These are phyloP conservation scores for Yarrowia keelungensis DNA, from an alignment of 805 yeast species.

Conservation along the genomic window DNA sequence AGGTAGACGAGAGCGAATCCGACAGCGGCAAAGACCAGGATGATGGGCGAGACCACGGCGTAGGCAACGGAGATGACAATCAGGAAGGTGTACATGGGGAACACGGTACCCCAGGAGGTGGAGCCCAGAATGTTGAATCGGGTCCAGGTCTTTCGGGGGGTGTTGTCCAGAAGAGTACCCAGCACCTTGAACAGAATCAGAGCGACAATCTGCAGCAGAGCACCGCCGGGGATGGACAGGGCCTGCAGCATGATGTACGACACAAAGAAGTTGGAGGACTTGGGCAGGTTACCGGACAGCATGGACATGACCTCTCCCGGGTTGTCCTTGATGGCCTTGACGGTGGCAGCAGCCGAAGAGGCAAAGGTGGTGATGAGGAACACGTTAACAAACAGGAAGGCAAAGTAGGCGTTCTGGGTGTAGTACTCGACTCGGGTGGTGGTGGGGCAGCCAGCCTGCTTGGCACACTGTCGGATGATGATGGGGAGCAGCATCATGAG, in stretches of 20 bases:
- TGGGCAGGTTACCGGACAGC: slow-evolving; percentile 80
- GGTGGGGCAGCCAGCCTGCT: slow-evolving; percentile 73
- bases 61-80: slow-evolving; percentile 76
- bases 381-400: slow-evolving; percentile 88
- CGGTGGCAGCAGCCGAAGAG: slow-evolving; percentile 80
- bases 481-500: slow-evolving; percentile 89
- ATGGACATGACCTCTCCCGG: slow-evolving; percentile 77
- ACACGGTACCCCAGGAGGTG: slow-evolving; percentile 82
- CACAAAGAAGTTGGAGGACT: slow-evolving; percentile 89
- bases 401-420: slow-evolving; percentile 89
- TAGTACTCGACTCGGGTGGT: slow-evolving; percentile 74
- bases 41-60: slow-evolving; percentile 85
- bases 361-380: slow-evolving; percentile 84
- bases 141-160: slow-evolving; percentile 93
- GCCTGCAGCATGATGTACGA: slow-evolving; percentile 84
- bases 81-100: slow-evolving; percentile 78
- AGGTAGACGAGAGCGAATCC: slow-evolving; percentile 77
- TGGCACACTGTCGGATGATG: slow-evolving; percentile 78
- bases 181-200: slow-evolving; percentile 74
- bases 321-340: slow-evolving; percentile 72
- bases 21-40: slow-evolving; percentile 72
- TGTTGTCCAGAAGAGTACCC: slow-evolving; percentile 74
- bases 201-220: slow-evolving; percentile 75
- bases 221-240: slow-evolving; percentile 75
- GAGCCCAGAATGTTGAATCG: slow-evolving; percentile 68